Base-by-base conservation (phyloP, 768 basidiomycete species). In the Auriscalpium orientale region DNA sequence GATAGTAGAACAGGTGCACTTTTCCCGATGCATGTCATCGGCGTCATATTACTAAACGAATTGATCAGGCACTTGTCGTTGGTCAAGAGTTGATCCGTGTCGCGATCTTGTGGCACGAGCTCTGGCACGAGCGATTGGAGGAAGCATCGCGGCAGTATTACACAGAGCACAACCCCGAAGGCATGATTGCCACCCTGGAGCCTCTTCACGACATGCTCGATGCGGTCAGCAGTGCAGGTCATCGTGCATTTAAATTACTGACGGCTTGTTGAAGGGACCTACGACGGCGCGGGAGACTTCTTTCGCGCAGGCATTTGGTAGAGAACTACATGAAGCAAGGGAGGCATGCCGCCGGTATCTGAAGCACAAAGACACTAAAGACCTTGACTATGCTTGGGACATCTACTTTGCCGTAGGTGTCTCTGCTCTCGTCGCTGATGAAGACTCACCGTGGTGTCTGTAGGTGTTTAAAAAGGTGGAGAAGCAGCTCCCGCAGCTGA, bases 41-140 rank as follows among this genome's bases (percentile, higher is more conserved):
- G 28, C 28, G 22, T 21, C 33, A 18, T 35, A 16, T 56, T 58
- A 49, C 58, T 54, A 49, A 54, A 46, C 51, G 13, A 37, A 56
- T n/a, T 46, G 20, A 57, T n/a, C 22, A 93, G 84, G 95, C 94
- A 11, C 74, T 86, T 46, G 68, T 95, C 28, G 92, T 99, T 69
- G 91, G 91, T 66, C 85, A 89, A 34, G 97, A 99, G 68, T 79
- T 99, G 40, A 98, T 98, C 57, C 87, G 97, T 18, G 91, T 98
- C 8, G 95, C 97, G 8, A 98, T 99, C 58, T 75, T 99, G 11
- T 99, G 97, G 97, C 95, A 98, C 63, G 97, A 99, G 69, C 76
- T 94, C 60, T 99, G 97, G 97, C 94, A 98, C 64, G 97, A 99
- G 72, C 94, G 92, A n/a, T 76, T 99, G 20, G 97, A 99, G 72